phyloP scores from a whole-genome alignment of 257 asterid species.

The Salvia hispanica region DNA sequence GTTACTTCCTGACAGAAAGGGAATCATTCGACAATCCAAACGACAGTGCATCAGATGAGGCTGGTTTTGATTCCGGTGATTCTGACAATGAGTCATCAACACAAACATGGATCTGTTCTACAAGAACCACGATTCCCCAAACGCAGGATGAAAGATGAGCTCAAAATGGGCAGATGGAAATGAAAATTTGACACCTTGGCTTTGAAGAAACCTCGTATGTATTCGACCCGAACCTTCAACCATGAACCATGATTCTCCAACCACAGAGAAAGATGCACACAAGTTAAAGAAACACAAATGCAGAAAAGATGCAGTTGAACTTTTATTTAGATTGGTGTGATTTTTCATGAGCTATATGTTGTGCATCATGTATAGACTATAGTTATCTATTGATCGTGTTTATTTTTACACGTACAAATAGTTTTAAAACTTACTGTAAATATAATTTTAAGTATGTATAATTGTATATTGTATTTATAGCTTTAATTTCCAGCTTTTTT shows the following conservation, averaged over 20 bases:
- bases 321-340: slow-evolving; percentile 27
- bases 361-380: neutral
- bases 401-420: neutral
- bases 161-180: neutral
- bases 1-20: slow-evolving; percentile 59
- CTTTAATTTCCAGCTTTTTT: neutral
- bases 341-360: slow-evolving; percentile 7
- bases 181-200: neutral
- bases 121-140: slow-evolving; percentile 17
- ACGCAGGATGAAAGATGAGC: neutral
- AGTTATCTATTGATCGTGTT: neutral
- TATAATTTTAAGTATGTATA: neutral
- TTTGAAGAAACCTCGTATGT: too few relatives aligned
- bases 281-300: slow-evolving; percentile 23
- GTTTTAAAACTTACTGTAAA: neutral
- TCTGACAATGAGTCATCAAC: slow-evolving; percentile 35
- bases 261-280: slow-evolving; percentile 8
- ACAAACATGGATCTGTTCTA: neutral
- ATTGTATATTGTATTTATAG: neutral
- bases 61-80: slow-evolving; percentile 44
- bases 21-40: slow-evolving; percentile 48
- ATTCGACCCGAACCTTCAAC: too few relatives aligned
- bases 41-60: slow-evolving; percentile 28
- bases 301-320: slow-evolving; percentile 29
- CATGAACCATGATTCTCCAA: too few relatives aligned